Percentiles rank a stretch among this genome's conserved stretches.
These are phyloP conservation scores for Colletotrichum sp. DNA, from an alignment of 2,329 filamentous ascomycete genomes.

Conservation along the genomic window DNA sequence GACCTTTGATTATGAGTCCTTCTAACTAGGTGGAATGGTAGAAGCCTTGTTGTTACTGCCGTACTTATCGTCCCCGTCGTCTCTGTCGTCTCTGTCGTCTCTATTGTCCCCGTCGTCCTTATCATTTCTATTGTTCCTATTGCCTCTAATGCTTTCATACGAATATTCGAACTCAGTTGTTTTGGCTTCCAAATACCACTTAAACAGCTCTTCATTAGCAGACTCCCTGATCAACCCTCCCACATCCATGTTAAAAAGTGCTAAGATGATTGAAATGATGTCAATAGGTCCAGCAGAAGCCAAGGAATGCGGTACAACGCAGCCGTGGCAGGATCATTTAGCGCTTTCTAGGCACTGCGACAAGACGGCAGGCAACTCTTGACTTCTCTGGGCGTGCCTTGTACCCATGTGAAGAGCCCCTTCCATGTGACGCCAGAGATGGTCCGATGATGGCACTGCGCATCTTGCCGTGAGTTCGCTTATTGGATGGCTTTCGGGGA, in stretches of 20 bases:
- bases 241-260: neutral
- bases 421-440: neutral
- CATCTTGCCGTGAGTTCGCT: neutral
- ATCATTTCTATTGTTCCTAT: neutral
- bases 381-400: neutral
- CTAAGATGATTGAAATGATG: neutral
- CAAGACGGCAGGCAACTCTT: neutral
- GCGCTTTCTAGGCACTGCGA: neutral
- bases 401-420: neutral
- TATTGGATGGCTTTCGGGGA: neutral
- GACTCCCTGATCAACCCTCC: neutral
- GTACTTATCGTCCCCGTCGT: neutral
- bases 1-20: neutral
- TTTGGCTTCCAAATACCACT: too few species aligned
- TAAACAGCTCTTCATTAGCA: neutral
- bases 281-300: neutral
- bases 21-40: neutral
- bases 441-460: neutral
- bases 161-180: neutral
- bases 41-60: neutral
- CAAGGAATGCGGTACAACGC: conserved; percentile 4
- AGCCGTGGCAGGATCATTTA: neutral
- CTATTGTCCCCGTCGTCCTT: neutral
- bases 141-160: neutral
- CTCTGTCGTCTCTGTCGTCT: neutral